phyloP scores from a whole-genome alignment of 192 early-diverging fungal species.

The Coemansia sp. region DNA sequence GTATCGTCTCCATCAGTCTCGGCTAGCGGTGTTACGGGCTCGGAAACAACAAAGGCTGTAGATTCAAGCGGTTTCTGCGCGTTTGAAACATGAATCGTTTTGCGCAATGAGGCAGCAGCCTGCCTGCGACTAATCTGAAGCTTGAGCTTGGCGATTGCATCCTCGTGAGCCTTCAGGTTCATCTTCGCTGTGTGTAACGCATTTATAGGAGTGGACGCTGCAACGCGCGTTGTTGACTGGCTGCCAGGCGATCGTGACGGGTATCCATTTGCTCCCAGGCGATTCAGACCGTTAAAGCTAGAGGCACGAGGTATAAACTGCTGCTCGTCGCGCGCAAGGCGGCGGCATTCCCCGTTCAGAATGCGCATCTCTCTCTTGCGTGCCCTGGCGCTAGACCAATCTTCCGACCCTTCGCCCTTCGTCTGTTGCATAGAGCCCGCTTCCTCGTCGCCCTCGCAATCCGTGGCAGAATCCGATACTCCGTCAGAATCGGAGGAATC shows the following conservation, averaged over 20 bases:
- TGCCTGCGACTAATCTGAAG: conserved; percentile 41
- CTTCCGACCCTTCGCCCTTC: not conserved
- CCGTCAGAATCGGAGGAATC: conserved; percentile 8
- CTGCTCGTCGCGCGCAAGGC: conserved; percentile 10
- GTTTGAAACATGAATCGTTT: conserved; percentile 25
- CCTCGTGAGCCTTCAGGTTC: conserved; percentile 28
- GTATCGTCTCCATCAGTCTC: conserved; percentile 1
- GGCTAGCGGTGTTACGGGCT: conserved; percentile 1
- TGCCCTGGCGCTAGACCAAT: not conserved
- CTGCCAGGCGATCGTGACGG: not conserved
- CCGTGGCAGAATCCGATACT: conserved; percentile 12
- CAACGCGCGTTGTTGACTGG: not conserved
- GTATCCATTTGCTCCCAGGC: not conserved
- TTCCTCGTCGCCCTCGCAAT: conserved; percentile 6
- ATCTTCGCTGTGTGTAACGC: conserved; percentile 25
- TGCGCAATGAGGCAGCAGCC: conserved; percentile 25
- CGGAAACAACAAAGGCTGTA: not conserved
- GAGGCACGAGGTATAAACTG: not conserved
- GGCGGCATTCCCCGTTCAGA: conserved; percentile 19
- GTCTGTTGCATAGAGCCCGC: not conserved
- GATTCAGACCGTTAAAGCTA: conserved; percentile 1
- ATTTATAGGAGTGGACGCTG: not conserved
- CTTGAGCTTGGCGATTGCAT: conserved; percentile 40
- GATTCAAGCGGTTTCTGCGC: not conserved
- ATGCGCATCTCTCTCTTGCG: conserved; percentile 11